Conservation (phyloP, 2,329 filamentous ascomycete species). For the Pseudomassariella vexata region DNA sequence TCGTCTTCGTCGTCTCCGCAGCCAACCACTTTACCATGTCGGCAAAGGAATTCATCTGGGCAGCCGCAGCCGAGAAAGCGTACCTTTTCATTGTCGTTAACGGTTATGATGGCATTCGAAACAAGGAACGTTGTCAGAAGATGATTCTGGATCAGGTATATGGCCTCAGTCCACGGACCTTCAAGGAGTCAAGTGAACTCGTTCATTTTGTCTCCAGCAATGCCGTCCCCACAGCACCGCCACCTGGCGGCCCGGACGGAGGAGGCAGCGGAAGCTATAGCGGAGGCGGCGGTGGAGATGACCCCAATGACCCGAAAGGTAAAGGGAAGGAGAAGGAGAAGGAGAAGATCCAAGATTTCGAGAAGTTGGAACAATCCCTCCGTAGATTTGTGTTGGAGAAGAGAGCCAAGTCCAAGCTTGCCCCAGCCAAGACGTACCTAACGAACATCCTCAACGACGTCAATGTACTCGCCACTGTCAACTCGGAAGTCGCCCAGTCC, state of each 20-base stretch:
- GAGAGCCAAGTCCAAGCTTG: conserved; percentile 88
- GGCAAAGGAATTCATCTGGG: conserved; percentile 96
- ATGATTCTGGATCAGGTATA: conserved; percentile 88
- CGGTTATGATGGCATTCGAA: conserved; percentile 87
- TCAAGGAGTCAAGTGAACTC: conserved; percentile 85
- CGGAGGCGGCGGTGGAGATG: conserved; percentile 51
- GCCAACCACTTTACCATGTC: conserved; percentile 97
- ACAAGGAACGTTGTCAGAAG: conserved; percentile 86
- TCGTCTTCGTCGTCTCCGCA: conserved; percentile 95
- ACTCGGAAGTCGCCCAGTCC: conserved; percentile 76
- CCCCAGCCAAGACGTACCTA: conserved; percentile 91
- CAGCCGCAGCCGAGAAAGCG: conserved; percentile 91
- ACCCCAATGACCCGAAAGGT: conserved; percentile 40
- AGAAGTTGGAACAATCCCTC: conserved; percentile 80
- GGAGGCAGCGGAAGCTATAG: conserved; percentile 47
- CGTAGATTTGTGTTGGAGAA: conserved; percentile 94
- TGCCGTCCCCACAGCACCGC: conserved; percentile 70
- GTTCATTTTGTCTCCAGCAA: conserved; percentile 99
- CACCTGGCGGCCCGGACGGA: conserved; percentile 49
- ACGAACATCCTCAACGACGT: conserved; percentile 89
- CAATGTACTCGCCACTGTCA: conserved; percentile 75
- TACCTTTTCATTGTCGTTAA: conserved; percentile 99
- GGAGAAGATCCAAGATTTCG: conserved; percentile 85
- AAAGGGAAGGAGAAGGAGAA: conserved; percentile 70
- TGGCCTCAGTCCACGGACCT: conserved; percentile 82